Conservation (phyloP, 2,329 filamentous ascomycete species). For the Monilinia laxa region DNA sequence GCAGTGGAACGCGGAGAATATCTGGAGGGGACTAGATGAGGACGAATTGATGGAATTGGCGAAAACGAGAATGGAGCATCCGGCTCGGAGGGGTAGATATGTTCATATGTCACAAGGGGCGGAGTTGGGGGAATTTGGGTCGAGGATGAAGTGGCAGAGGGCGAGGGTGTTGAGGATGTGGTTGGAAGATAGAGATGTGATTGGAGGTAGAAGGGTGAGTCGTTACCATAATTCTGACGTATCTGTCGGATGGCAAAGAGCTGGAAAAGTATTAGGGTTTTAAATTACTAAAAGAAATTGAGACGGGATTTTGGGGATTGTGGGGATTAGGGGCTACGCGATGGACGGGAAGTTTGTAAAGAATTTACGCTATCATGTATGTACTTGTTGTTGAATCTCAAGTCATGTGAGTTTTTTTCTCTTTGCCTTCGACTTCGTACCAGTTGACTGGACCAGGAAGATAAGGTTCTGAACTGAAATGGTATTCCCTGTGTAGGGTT, state of each 20-base stretch:
- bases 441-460: too few relatives aligned
- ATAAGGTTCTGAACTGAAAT: too few relatives aligned
- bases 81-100: neutral
- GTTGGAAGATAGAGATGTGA: neutral
- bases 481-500: too few relatives aligned
- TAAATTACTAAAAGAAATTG: neutral
- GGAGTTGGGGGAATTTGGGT: neutral
- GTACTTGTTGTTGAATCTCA: neutral
- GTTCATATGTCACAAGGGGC: neutral
- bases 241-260: neutral
- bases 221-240: neutral
- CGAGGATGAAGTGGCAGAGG: neutral
- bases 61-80: neutral
- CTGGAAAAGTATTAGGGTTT: too few relatives aligned
- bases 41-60: neutral
- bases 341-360: neutral
- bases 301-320: neutral
- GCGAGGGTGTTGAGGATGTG: neutral
- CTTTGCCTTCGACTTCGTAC: neutral
- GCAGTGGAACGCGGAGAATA: conserved; percentile 12
- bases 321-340: too few relatives aligned
- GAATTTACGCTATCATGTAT: neutral
- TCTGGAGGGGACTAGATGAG: conserved; percentile 4
- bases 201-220: neutral
- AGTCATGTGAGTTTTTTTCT: neutral